Conservation (phyloP, 1,139 yeast genomes). For the Entelexis paramagnoliae region DNA sequence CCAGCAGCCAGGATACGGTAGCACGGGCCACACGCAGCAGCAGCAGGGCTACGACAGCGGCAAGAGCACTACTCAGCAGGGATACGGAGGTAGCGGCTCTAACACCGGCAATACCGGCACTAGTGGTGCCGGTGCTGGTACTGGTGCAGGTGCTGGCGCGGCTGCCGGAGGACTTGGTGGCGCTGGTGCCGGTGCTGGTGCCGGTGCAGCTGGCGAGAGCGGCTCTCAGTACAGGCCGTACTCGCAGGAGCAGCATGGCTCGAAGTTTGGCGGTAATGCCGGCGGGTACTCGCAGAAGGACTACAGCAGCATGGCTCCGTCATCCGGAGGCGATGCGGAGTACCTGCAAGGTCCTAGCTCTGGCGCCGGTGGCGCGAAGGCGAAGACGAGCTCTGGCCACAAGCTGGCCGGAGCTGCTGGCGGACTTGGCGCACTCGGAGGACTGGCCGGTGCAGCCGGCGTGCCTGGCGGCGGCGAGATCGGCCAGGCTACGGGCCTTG, state of each 20-base stretch:
- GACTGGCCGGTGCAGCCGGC: slow-evolving; percentile 16
- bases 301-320: slow-evolving; percentile 7
- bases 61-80: too few species aligned
- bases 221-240: slow-evolving; percentile 3
- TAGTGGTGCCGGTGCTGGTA: not conserved
- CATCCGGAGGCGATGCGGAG: not conserved
- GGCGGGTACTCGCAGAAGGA: slow-evolving; percentile 11
- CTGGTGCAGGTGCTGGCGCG: not conserved
- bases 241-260: slow-evolving; percentile 3
- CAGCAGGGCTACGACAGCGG: not conserved
- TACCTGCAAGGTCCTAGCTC: not conserved
- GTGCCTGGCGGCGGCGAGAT: slow-evolving; percentile 13
- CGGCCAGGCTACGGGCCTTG: slow-evolving; percentile 3
- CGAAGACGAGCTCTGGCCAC: slow-evolving; percentile 5
- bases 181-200: not conserved
- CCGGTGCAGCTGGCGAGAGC: not conserved
- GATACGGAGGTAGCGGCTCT: too few species aligned
- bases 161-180: not conserved
- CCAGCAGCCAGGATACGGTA: not conserved
- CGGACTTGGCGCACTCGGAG: slow-evolving; percentile 15
- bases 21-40: not conserved
- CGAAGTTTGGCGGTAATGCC: not conserved
- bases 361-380: slow-evolving; percentile 6
- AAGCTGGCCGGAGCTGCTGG: slow-evolving; percentile 15
- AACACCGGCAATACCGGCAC: not conserved